Evolutionary conservation across 768 basidiomycete genomes (phyloP).

Genomic region (Calocybe cyanea): DNA sequence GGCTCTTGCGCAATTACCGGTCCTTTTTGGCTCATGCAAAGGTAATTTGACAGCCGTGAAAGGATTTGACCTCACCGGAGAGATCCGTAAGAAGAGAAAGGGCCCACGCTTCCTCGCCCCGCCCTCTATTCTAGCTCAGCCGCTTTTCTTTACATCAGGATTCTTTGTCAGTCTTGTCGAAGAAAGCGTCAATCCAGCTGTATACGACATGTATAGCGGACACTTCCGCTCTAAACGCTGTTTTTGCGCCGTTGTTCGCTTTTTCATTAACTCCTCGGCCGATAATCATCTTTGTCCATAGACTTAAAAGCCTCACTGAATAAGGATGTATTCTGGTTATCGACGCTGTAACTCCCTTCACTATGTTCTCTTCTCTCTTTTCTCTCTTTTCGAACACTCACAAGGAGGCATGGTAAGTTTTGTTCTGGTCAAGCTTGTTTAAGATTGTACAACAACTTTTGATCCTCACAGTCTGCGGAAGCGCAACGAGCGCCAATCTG

Average conservation of each 20-base stretch:
- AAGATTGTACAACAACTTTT: neutral
- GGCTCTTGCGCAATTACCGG: slow-evolving; percentile 5
- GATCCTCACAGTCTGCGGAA: slow-evolving; percentile 34
- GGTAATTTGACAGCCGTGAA: slow-evolving; percentile 12
- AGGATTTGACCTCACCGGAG: slow-evolving; percentile 3
- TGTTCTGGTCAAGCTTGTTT: neutral
- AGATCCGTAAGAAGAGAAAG: slow-evolving; percentile 11
- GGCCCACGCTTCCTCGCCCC: slow-evolving; percentile 8
- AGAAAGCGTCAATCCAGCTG: slow-evolving; percentile 11
- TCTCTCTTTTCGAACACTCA: slow-evolving; percentile 13
- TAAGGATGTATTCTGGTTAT: slow-evolving; percentile 5
- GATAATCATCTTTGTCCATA: slow-evolving; percentile 4
- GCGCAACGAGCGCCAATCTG: slow-evolving; percentile 39
- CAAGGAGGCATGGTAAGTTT: slow-evolving; percentile 32
- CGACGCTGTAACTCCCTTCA: slow-evolving; percentile 13
- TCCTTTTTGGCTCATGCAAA: slow-evolving; percentile 11
- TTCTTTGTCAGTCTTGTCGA: slow-evolving; percentile 13
- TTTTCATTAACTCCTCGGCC: slow-evolving; percentile 19
- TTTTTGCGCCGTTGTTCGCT: slow-evolving; percentile 5
- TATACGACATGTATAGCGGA: slow-evolving; percentile 15
- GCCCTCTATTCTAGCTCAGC: slow-evolving; percentile 25
- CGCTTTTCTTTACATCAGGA: slow-evolving; percentile 14
- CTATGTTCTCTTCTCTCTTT: slow-evolving; percentile 17
- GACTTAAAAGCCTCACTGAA: slow-evolving; percentile 1
- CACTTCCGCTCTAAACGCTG: slow-evolving; percentile 19